Evolutionary conservation across 495 filamentous ascomycete genomes (phyloP), one percentile per base, ranked within the genome.

Genomic region (Talaromyces borbonicus): DNA sequence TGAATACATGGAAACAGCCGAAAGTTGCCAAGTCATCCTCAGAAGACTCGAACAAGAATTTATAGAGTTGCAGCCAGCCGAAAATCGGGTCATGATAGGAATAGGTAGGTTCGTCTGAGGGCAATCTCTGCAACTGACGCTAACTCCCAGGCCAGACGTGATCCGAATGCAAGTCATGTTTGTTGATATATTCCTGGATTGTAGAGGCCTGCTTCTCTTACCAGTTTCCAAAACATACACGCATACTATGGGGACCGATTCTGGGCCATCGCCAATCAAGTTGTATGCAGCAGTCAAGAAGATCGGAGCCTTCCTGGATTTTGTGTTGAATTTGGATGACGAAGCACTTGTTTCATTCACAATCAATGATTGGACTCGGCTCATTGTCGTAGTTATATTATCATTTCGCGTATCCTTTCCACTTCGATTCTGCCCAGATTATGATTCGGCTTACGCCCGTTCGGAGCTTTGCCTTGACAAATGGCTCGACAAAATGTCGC

Each of bases 81-180:
- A 11, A 16, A 44, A 32, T 2, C 41, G 32, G n/a, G 26, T 31
- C 9, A 44, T 44, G 14, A 31, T 16, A 31, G 41, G 41, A 44
- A 0, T 44, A 15, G 41, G 41, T 44, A 32, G 6, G 37, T 20
- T 8, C n/a, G n/a, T n/a, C n/a, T n/a, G n/a, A n/a, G n/a, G n/a
- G n/a, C n/a, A n/a, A n/a, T n/a, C n/a, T n/a, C n/a, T n/a, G n/a
- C n/a, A n/a, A 33, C 30, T 33, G 30, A 33, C 30, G 8, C n/a
- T n/a, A 33, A n/a, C 16, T n/a, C n/a, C n/a, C n/a, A n/a, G n/a
- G n/a, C 12, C 30, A 44, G 41, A 16, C 30, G 41, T 19, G 41
- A 44, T 20, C 11, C 41, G 41, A 44, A 44, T 44, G 41, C 41
- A 44, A 27, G 41, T 27, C 5, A 44, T 44, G 24, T 44, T 44